These are phyloP conservation scores for Ceratocystiopsis minuta DNA, from an alignment of 2,329 filamentous ascomycete genomes.

Conservation along the genomic window DNA sequence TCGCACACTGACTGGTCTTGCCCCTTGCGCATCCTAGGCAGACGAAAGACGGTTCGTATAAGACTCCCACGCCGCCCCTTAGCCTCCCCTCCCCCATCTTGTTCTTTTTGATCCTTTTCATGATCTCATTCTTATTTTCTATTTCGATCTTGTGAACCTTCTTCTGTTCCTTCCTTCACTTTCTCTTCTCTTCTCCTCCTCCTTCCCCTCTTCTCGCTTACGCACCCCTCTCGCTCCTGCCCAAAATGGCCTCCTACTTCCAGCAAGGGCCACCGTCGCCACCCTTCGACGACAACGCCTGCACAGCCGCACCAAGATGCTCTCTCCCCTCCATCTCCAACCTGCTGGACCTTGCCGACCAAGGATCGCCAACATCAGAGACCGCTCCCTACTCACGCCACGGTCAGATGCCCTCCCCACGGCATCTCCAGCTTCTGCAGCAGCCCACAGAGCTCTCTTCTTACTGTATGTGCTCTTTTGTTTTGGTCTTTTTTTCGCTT, in stretches of 20 bases:
- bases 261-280: conserved; percentile 42
- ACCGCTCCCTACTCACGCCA: conserved; percentile 26
- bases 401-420: too few species aligned
- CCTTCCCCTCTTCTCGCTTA: conserved; percentile 19
- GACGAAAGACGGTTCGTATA: conserved; percentile 15
- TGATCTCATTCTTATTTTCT: neutral
- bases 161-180: neutral
- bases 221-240: conserved; percentile 1
- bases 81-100: neutral
- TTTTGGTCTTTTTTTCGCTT: neutral
- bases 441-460: conserved; percentile 9
- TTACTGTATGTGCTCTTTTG: conserved; percentile 1
- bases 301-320: conserved; percentile 23
- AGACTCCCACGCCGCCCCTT: conserved; percentile 21
- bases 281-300: conserved; percentile 51
- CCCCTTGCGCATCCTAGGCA: too few species aligned
- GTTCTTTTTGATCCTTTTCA: neutral
- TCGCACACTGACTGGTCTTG: neutral
- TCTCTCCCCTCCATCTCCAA: conserved; percentile 89
- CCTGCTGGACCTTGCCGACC: conserved; percentile 66
- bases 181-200: neutral
- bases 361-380: conserved; percentile 40
- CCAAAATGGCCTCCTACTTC: neutral
- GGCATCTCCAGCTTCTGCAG: conserved; percentile 11
- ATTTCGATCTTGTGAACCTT: neutral